These are phyloP conservation scores for Russula abietina DNA, from an alignment of 768 basidiomycete genomes.

Conservation along the genomic window DNA sequence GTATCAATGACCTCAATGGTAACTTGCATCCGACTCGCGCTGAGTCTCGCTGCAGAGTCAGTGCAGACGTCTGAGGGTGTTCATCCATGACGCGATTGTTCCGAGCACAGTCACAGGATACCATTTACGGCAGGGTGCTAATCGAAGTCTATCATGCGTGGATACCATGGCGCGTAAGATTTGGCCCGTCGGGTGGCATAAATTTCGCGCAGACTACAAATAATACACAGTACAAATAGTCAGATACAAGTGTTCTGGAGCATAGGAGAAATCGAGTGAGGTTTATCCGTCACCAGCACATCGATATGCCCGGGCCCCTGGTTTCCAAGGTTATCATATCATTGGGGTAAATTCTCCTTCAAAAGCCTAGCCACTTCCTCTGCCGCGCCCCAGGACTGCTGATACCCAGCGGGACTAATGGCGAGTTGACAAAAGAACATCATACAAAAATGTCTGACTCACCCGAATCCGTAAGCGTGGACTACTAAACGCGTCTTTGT, in stretches of 20 bases:
- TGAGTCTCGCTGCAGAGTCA: no score
- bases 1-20: no score
- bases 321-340: background rate
- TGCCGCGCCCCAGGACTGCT: constrained; percentile 31
- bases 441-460: constrained; percentile 25
- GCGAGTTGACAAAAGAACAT: background rate
- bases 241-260: background rate
- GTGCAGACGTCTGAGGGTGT: no score
- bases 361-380: constrained; percentile 26
- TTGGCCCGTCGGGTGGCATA: background rate
- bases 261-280: background rate
- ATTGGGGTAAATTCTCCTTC: constrained; percentile 16
- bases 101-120: no score
- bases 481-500: constrained; percentile 35
- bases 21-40: no score
- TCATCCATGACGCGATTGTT: no score
- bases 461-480: constrained; percentile 62
- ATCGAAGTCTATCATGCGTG: no score
- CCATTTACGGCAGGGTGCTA: no score
- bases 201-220: background rate
- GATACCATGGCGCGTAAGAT: no score
- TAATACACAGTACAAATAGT: background rate
- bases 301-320: background rate
- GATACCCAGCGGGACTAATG: constrained; percentile 29
- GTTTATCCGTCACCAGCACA: background rate